phyloP scores from a whole-genome alignment of 208 protist genomes.

The Trypanosoma grayi region DNA sequence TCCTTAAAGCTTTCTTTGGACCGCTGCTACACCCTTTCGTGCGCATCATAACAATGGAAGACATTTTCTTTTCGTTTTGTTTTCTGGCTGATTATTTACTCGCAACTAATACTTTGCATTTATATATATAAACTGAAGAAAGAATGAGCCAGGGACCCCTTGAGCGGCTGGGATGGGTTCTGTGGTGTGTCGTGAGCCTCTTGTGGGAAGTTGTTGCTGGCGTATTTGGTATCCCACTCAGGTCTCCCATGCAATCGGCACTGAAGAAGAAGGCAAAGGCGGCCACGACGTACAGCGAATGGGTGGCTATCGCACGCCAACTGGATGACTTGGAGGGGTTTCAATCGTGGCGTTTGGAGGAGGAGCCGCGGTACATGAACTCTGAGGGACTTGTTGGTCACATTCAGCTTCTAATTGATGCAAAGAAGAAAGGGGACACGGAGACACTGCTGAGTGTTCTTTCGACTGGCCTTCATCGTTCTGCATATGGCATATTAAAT shows the following conservation, averaged over 20 bases:
- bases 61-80: too few relatives aligned
- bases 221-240: conserved; percentile 39
- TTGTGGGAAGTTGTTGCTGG: conserved; percentile 41
- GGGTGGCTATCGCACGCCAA: conserved; percentile 38
- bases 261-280: conserved; percentile 20
- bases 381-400: conserved; percentile 42
- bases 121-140: too few relatives aligned
- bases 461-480: conserved; percentile 43
- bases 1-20: too few relatives aligned
- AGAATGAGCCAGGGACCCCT: conserved; percentile 4
- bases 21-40: too few relatives aligned
- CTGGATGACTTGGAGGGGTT: conserved; percentile 61
- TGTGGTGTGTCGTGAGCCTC: conserved; percentile 8
- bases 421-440: conserved; percentile 33
- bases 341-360: conserved; percentile 42
- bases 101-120: too few relatives aligned
- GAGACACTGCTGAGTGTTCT: conserved; percentile 36
- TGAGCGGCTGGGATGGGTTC: neutral
- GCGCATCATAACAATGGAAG: too few relatives aligned
- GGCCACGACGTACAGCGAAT: conserved; percentile 39
- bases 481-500: conserved; percentile 55
- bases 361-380: conserved; percentile 34
- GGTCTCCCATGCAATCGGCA: conserved; percentile 29
- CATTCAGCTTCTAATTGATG: conserved; percentile 40
- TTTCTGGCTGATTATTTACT: too few relatives aligned